phyloP scores from a whole-genome alignment of 2,329 filamentous ascomycete genomes.

The Colletotrichum trifolii region DNA sequence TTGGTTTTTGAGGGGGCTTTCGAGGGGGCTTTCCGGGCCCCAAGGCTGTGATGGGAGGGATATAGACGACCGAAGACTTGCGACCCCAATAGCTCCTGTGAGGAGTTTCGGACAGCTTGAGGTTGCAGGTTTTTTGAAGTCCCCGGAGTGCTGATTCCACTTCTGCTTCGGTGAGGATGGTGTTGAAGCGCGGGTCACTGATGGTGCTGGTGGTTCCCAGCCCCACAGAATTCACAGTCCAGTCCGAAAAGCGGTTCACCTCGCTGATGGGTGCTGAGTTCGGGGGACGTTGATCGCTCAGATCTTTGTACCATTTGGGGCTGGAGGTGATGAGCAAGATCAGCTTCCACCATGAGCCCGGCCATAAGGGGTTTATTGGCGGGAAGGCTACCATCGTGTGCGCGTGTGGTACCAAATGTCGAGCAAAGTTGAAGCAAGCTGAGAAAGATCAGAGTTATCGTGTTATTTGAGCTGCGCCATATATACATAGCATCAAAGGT shows the following conservation, averaged over 20 bases:
- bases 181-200: conserved; percentile 49
- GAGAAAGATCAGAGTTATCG: too few relatives aligned
- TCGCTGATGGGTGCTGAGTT: conserved; percentile 47
- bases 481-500: too few relatives aligned
- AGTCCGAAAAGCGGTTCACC: conserved; percentile 54
- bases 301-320: not conserved
- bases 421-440: too few relatives aligned
- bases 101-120: conserved; percentile 53
- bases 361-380: too few relatives aligned
- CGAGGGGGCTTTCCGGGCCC: conserved; percentile 37
- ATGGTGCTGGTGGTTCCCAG: conserved; percentile 37
- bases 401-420: not conserved
- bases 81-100: conserved; percentile 55
- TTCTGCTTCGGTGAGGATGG: conserved; percentile 58
- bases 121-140: conserved; percentile 52
- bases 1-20: not conserved
- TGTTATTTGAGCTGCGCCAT: too few relatives aligned
- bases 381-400: too few relatives aligned
- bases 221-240: conserved; percentile 46
- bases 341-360: not conserved
- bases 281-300: not conserved
- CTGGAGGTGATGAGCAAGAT: not conserved
- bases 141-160: conserved; percentile 55
- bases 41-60: not conserved
- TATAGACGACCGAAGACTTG: conserved; percentile 54